Evolutionary conservation across 2,329 filamentous ascomycete species (phyloP).

Genomic region (Talaromyces pinophilus): DNA sequence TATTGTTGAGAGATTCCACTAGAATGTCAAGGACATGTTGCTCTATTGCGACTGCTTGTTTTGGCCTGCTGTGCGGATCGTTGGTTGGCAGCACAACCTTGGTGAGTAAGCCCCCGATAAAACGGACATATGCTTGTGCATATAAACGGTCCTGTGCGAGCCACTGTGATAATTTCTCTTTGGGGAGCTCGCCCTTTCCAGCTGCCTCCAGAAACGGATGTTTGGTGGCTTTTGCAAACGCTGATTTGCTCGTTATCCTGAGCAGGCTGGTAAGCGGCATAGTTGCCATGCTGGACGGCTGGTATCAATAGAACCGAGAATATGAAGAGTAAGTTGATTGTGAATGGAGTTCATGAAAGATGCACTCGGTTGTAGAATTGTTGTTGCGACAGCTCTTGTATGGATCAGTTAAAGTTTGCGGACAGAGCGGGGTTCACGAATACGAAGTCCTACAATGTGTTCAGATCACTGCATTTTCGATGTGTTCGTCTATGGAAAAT

Average conservation of each 20-base stretch:
- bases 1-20: slow-evolving; percentile 65
- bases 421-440: slow-evolving; percentile 4
- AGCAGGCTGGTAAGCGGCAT: slow-evolving; percentile 59
- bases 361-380: neutral
- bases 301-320: slow-evolving; percentile 1
- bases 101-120: slow-evolving; percentile 64
- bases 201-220: slow-evolving; percentile 67
- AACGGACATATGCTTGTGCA: slow-evolving; percentile 68
- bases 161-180: slow-evolving; percentile 62
- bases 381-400: neutral
- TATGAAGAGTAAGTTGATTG: neutral
- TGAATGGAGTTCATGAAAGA: neutral
- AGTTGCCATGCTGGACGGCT: slow-evolving; percentile 28
- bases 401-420: neutral
- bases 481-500: neutral
- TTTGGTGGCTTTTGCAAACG: slow-evolving; percentile 61
- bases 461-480: neutral
- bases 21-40: slow-evolving; percentile 64
- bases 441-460: neutral
- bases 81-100: slow-evolving; percentile 57
- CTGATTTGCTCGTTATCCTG: slow-evolving; percentile 50
- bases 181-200: slow-evolving; percentile 62
- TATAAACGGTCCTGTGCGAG: slow-evolving; percentile 72
- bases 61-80: slow-evolving; percentile 37
- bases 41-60: slow-evolving; percentile 40